A percentile compares a stretch with the other conserved stretches of the same genome.
phyloP scores from a whole-genome alignment of 139 green algal genomes.

The Tetradesmus lagerheimii region DNA sequence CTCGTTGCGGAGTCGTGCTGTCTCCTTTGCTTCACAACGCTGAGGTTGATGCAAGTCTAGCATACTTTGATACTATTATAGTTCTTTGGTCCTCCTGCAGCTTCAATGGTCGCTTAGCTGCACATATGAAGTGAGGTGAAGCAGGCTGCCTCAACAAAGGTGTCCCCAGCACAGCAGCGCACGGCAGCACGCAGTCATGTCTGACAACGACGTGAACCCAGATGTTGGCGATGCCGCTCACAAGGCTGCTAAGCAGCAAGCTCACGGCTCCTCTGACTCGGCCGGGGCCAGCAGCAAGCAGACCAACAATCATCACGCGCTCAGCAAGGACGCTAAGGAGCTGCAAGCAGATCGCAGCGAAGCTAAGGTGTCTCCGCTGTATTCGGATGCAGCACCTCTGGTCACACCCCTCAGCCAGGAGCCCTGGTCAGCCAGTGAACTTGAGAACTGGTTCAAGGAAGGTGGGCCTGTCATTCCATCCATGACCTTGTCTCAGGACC shows the following conservation, averaged over 20 bases:
- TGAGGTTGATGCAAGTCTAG: not conserved
- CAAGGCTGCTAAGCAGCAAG: not conserved
- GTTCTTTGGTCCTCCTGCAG: not conserved
- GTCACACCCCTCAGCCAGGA: slow-evolving; percentile 4
- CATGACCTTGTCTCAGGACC: not conserved
- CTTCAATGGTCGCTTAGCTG: too few species aligned
- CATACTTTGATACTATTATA: not conserved
- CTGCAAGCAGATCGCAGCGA: not conserved
- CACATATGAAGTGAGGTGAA: not conserved
- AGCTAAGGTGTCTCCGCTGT: not conserved
- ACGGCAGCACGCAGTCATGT: not conserved
- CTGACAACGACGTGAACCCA: not conserved
- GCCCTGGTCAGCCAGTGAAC: slow-evolving; percentile 12
- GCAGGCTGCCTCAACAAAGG: not conserved
- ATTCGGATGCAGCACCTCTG: not conserved
- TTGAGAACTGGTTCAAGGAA: not conserved
- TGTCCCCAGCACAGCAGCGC: not conserved
- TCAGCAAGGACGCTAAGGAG: not conserved
- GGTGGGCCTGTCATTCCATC: not conserved
- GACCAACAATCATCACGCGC: not conserved
- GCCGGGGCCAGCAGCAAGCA: not conserved
- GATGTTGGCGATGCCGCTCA: not conserved
- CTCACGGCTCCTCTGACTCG: not conserved
- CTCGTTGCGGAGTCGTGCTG: not conserved
- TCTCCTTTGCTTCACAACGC: not conserved